phyloP scores from a whole-genome alignment of 257 asterid species.

The Datura wrightii region DNA sequence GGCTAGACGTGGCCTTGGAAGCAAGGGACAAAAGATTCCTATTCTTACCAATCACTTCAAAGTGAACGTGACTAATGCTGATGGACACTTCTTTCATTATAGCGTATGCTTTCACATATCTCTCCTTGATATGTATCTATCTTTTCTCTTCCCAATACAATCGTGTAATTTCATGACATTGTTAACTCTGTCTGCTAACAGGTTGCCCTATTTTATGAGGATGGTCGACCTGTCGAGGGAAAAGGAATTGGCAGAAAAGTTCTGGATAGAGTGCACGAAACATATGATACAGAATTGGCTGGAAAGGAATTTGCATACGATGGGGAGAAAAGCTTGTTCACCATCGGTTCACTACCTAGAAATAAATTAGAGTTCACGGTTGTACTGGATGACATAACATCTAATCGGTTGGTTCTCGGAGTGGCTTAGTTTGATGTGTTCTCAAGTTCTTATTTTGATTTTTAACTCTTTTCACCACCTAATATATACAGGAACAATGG shows the following conservation, averaged over 20 bases:
- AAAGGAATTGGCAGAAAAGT: slow-evolving; percentile 93
- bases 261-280: slow-evolving; percentile 77
- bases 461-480: not conserved
- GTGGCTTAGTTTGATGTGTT: not conserved
- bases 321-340: slow-evolving; percentile 90
- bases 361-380: slow-evolving; percentile 87
- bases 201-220: slow-evolving; percentile 94
- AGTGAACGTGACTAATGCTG: slow-evolving; percentile 67
- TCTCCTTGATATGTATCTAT: not conserved
- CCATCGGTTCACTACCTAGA: slow-evolving; percentile 84
- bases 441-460: not conserved
- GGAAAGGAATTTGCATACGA: slow-evolving; percentile 88
- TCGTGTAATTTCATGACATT: not conserved
- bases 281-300: slow-evolving; percentile 72
- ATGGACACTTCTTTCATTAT: slow-evolving; percentile 85
- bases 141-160: not conserved
- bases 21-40: slow-evolving; percentile 72
- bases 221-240: slow-evolving; percentile 91
- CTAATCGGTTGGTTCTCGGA: slow-evolving; percentile 58
- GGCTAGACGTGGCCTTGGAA: slow-evolving; percentile 82
- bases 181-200: slow-evolving; percentile 30
- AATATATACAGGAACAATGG: slow-evolving; percentile 65
- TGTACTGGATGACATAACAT: slow-evolving; percentile 79
- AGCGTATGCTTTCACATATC: slow-evolving; percentile 61
- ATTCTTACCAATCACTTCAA: slow-evolving; percentile 85